Evolutionary conservation across 1,284 basidiomycete genomes (phyloP).

Genomic region (Leccinum solheimii): DNA sequence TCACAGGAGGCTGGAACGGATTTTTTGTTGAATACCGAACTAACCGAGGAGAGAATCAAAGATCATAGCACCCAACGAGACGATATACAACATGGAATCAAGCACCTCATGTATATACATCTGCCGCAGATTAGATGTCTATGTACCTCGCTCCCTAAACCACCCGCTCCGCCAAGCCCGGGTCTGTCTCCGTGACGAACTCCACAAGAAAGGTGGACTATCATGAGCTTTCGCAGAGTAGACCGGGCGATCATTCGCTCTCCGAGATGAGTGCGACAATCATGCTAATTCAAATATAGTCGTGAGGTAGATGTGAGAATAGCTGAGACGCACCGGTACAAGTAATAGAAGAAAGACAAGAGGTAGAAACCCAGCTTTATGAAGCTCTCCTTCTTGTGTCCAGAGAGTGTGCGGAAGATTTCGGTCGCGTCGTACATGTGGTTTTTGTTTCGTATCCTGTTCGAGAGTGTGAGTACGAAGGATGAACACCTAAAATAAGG

Average conservation of each 20-base stretch:
- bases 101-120: slow-evolving; percentile 16
- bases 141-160: slow-evolving; percentile 11
- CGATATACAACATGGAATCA: slow-evolving; percentile 19
- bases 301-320: not conserved
- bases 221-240: not conserved
- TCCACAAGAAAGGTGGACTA: not conserved
- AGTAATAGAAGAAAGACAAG: slow-evolving; percentile 94
- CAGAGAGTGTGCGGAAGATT: slow-evolving; percentile 93
- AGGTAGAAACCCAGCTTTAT: slow-evolving; percentile 96
- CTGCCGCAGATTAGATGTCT: slow-evolving; percentile 19
- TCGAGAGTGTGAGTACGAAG: not conserved
- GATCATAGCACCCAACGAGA: slow-evolving; percentile 26
- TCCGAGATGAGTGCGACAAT: slow-evolving; percentile 85
- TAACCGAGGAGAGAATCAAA: slow-evolving; percentile 9
- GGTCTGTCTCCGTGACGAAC: not conserved
- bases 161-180: slow-evolving; percentile 7
- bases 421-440: slow-evolving; percentile 99
- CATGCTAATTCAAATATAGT: slow-evolving; percentile 54
- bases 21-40: too few relatives aligned
- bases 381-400: slow-evolving; percentile 97
- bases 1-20: too few relatives aligned
- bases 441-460: slow-evolving; percentile 88
- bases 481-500: not conserved
- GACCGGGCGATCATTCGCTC: slow-evolving; percentile 49
- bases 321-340: slow-evolving; percentile 74